Conservation (phyloP, 306 rosid species). For the Vachellia pachyceras region DNA sequence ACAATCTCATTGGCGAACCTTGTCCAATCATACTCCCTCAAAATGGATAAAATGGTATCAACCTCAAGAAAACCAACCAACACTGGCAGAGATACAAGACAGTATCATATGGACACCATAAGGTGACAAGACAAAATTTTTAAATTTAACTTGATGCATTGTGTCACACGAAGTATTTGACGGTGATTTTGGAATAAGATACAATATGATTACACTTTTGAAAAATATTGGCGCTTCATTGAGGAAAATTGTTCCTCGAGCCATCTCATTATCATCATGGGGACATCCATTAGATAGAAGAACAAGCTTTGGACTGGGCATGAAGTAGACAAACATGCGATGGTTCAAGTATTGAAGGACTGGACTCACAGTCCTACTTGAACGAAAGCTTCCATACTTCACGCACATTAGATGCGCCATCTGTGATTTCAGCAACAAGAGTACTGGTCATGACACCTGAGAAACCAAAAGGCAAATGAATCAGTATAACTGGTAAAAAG, state of each 20-base stretch:
- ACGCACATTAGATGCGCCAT: slow-evolving; percentile 80
- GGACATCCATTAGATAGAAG: neutral
- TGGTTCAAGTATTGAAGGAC: slow-evolving; percentile 1
- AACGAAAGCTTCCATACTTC: slow-evolving; percentile 90
- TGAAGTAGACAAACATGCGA: slow-evolving; percentile 18
- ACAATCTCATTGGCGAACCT: neutral
- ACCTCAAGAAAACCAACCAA: neutral
- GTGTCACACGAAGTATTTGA: neutral
- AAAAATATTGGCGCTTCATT: neutral
- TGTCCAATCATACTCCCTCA: neutral
- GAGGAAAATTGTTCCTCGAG: neutral
- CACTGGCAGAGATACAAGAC: neutral
- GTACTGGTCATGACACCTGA: slow-evolving; percentile 71
- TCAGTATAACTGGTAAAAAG: slow-evolving; percentile 8
- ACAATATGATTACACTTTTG: no score
- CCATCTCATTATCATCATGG: neutral
- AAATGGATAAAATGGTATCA: neutral
- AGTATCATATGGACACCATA: neutral
- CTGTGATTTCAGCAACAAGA: slow-evolving; percentile 83
- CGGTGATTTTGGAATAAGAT: neutral
- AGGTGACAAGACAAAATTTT: neutral
- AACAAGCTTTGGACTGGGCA: neutral
- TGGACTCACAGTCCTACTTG: slow-evolving; percentile 50
- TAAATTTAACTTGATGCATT: neutral
- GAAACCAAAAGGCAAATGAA: slow-evolving; percentile 23